phyloP scores from a whole-genome alignment of 192 early-diverging fungal species.

The Radiomyces spectabilis region DNA sequence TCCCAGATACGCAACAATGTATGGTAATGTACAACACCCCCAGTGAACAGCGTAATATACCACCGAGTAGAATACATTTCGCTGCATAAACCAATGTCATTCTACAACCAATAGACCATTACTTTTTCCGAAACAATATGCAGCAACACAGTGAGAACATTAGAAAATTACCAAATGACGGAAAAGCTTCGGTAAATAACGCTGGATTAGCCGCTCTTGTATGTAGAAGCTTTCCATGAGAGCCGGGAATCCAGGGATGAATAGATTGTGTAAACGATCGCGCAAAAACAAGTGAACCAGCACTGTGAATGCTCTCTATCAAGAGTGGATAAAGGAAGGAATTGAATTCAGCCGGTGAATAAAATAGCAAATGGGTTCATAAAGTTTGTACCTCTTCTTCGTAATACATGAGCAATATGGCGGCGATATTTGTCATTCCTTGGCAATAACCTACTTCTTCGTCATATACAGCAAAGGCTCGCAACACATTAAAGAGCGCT shows the following conservation, averaged over 20 bases:
- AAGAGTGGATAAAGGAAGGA: neutral
- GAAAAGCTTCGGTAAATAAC: conserved; percentile 36
- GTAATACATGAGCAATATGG: conserved; percentile 66
- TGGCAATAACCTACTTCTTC: conserved; percentile 81
- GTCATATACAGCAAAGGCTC: conserved; percentile 74
- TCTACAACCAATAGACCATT: conserved; percentile 29
- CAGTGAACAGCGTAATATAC: conserved; percentile 53
- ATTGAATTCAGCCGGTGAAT: no score
- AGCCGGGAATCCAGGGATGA: conserved; percentile 46
- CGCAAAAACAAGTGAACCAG: conserved; percentile 40
- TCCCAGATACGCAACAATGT: conserved; percentile 51
- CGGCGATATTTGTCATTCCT: conserved; percentile 76
- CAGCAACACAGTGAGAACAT: no score
- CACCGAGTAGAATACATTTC: conserved; percentile 48
- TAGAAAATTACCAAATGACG: conserved; percentile 33
- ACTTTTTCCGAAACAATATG: no score
- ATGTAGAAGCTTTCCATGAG: conserved; percentile 49
- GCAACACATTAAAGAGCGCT: conserved; percentile 68
- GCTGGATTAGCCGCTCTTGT: conserved; percentile 41
- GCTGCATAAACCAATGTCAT: conserved; percentile 34
- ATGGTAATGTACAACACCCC: conserved; percentile 41
- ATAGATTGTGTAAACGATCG: conserved; percentile 42
- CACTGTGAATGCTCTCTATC: conserved; percentile 44
- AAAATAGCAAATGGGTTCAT: neutral
- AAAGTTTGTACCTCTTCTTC: conserved; percentile 40